Base-by-base conservation (phyloP, 2,329 filamentous ascomycete species). In the Hansfordia pulvinata region DNA sequence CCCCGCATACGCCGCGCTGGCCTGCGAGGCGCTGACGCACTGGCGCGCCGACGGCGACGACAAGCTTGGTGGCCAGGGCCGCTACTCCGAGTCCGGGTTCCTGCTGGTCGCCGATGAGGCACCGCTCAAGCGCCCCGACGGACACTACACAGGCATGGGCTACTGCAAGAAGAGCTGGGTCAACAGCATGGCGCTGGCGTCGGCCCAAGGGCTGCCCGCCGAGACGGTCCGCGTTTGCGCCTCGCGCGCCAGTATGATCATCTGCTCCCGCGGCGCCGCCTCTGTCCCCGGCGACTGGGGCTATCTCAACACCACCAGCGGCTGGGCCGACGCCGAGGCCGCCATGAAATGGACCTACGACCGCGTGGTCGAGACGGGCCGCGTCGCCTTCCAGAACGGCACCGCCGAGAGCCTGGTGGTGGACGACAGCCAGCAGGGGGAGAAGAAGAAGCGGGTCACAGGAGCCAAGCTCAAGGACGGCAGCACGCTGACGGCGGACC, bases 321-420 rank as follows among this genome's bases (percentile, higher is more conserved):
- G 84, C 5, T 93, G 84, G 84, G 82, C 78, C 3, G 68, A 93
- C 45, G 82, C 83, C 0, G 76, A 75, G 34, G 66, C 63, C 23
- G 69, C 64, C 10, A 81, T 88, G 73, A 50, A 58, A 23, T 80
- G 69, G 62, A 48, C 81, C 10, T 62, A 69, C 30, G 44, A 57
- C 22, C 53, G 60, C 28, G 67, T 74, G 14, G 58, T 62, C 19
- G 59, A 54, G 7, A 64, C 67, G 6, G 58, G 62, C 8, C 61
- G 73, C 27, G 64, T 79, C 13, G 42, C 38, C 3, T 75, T 76
- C 37, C 48, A 71, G 16, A 57, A 58, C 25, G 69, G 57, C 15
- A 58, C 56, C 11, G 67, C 62, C 3, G 38, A 50, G 22, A 46
- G 53, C 22, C 52, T 71, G 11, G 41, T 56, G 23, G 52, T 46